Percentiles rank a stretch among this genome's conserved stretches.
Evolutionary conservation across 192 early-diverging fungal species (phyloP).

Genomic region (Kickxella alabastrina): DNA sequence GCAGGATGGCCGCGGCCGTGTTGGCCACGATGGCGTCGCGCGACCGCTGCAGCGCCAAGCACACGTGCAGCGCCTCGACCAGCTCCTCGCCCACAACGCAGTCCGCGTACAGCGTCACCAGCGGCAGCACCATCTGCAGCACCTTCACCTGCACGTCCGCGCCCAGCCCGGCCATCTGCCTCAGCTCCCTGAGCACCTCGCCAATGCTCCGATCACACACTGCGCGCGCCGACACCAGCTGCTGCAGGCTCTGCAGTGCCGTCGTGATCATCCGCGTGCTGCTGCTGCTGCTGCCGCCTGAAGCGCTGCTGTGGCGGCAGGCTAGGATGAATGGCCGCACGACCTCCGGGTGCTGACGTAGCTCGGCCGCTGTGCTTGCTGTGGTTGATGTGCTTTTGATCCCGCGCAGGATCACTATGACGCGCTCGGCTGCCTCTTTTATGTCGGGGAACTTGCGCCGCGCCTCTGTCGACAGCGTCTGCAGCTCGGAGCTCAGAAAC

Average conservation of each 20-base stretch:
- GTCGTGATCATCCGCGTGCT: conserved; percentile 70
- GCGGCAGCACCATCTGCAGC: conserved; percentile 85
- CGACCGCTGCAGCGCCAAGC: conserved; percentile 80
- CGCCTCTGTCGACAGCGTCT: conserved; percentile 80
- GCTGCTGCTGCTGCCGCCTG: conserved; percentile 75
- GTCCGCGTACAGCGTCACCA: conserved; percentile 75
- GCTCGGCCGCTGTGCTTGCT: conserved; percentile 56
- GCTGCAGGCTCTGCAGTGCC: conserved; percentile 80
- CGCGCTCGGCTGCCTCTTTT: conserved; percentile 75
- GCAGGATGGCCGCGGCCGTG: conserved; percentile 45
- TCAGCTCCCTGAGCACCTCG: conserved; percentile 65
- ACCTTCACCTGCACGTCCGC: conserved; percentile 91
- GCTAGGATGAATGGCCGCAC: conserved; percentile 82
- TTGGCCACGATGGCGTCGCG: conserved; percentile 54
- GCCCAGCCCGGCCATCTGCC: conserved; percentile 61
- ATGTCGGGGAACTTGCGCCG: conserved; percentile 87
- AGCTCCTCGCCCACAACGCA: conserved; percentile 74
- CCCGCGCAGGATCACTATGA: conserved; percentile 53
- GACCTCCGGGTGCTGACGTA: conserved; percentile 68
- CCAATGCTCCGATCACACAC: conserved; percentile 53
- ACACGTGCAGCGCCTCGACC: conserved; percentile 80
- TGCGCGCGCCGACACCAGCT: conserved; percentile 34
- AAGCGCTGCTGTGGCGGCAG: conserved; percentile 74
- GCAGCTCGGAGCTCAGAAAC: conserved; percentile 73
- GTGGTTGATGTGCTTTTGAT: conserved; percentile 33